Evolutionary conservation across 345 rosid species (phyloP).

Genomic region (Rhodamnia rubescens): DNA sequence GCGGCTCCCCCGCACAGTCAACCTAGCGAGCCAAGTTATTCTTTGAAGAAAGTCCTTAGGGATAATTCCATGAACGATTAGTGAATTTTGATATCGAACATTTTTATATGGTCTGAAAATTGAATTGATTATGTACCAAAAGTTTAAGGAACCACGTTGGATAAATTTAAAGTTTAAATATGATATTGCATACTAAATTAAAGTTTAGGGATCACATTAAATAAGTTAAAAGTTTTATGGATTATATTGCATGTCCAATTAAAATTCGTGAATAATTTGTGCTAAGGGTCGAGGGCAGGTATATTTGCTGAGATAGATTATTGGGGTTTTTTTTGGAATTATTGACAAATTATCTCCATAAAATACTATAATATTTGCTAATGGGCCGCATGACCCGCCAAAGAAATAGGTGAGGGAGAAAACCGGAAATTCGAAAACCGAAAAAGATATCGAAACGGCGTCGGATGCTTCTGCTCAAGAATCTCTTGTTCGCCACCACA

Average conservation of each 20-base stretch:
- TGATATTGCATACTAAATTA: too few relatives aligned
- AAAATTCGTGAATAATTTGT: too few relatives aligned
- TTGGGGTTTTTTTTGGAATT: background rate
- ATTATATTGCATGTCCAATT: accelerated
- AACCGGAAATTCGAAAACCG: background rate
- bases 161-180: too few relatives aligned
- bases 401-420: background rate
- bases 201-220: accelerated
- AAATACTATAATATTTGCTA: background rate
- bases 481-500: background rate
- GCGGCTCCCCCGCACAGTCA: background rate
- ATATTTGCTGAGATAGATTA: too few relatives aligned
- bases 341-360: background rate
- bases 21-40: background rate
- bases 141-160: too few relatives aligned
- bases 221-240: too few relatives aligned
- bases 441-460: too few relatives aligned
- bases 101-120: too few relatives aligned
- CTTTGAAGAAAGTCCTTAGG: background rate
- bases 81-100: too few relatives aligned
- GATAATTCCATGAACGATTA: too few relatives aligned
- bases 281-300: too few relatives aligned
- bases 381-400: background rate
- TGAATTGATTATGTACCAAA: too few relatives aligned
- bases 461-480: background rate